A percentile compares a stretch with the other conserved stretches of the same genome.
Conservation (phyloP, 495 filamentous ascomycete species). For the Choiromyces venosus region DNA sequence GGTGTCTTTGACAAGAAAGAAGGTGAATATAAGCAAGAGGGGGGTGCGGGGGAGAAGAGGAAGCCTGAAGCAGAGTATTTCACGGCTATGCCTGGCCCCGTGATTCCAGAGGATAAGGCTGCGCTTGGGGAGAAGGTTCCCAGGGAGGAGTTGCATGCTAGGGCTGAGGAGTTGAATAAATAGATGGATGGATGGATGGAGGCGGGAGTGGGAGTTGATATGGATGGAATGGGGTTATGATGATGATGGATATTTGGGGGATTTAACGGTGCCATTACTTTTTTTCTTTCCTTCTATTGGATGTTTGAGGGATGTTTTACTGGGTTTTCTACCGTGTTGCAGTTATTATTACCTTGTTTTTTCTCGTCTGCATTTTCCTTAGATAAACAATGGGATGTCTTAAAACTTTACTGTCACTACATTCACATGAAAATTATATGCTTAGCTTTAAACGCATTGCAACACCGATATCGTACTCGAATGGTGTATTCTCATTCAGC, state of each 20-base stretch:
- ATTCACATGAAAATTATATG: neutral
- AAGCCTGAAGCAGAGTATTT: slow-evolving; percentile 28
- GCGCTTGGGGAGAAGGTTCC: slow-evolving; percentile 22
- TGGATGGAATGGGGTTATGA: neutral
- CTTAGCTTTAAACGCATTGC: neutral
- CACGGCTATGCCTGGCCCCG: slow-evolving; percentile 35
- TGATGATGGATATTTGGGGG: neutral
- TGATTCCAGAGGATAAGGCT: slow-evolving; percentile 35
- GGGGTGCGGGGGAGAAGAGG: neutral
- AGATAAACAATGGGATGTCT: neutral
- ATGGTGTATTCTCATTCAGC: neutral
- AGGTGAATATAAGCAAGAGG: neutral
- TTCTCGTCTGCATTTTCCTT: neutral
- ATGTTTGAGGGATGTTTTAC: neutral
- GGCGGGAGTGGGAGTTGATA: neutral
- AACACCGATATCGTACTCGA: neutral
- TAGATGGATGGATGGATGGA: neutral
- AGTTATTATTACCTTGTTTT: neutral
- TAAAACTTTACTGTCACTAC: neutral
- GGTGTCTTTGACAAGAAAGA: slow-evolving; percentile 24
- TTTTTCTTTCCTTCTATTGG: neutral
- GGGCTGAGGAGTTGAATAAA: slow-evolving; percentile 39
- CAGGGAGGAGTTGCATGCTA: slow-evolving; percentile 32
- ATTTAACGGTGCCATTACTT: neutral
- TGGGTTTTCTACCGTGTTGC: neutral